These are phyloP conservation scores for Exophiala sideris DNA, from an alignment of 2,329 filamentous ascomycete genomes.

Conservation along the genomic window DNA sequence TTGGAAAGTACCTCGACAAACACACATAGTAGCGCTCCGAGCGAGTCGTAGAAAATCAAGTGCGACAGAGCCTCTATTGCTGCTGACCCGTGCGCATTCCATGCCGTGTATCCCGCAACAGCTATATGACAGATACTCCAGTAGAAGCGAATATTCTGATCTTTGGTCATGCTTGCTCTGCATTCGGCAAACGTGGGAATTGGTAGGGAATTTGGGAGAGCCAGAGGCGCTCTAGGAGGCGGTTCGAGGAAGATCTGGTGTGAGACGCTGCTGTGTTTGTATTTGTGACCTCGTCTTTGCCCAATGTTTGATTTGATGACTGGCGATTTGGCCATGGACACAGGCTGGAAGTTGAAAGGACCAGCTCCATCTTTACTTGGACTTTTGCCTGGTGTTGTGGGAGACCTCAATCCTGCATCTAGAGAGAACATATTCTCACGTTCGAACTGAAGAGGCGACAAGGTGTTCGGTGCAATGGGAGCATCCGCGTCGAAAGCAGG, in stretches of 20 bases:
- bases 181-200: slow-evolving; percentile 87
- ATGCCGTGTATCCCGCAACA: slow-evolving; percentile 79
- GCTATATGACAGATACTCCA: slow-evolving; percentile 89
- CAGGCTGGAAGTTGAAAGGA: slow-evolving; percentile 94
- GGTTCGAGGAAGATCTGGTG: slow-evolving; percentile 97
- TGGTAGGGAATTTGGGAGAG: slow-evolving; percentile 85
- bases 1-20: slow-evolving; percentile 90
- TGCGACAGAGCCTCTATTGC: slow-evolving; percentile 91
- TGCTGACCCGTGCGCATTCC: slow-evolving; percentile 78
- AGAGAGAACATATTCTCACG: slow-evolving; percentile 12
- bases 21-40: slow-evolving; percentile 87
- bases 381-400: slow-evolving; percentile 15
- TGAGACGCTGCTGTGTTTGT: slow-evolving; percentile 94
- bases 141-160: slow-evolving; percentile 76
- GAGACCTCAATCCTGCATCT: slow-evolving; percentile 6
- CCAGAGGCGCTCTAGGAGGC: slow-evolving; percentile 75
- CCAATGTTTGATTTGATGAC: slow-evolving; percentile 81
- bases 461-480: slow-evolving; percentile 42
- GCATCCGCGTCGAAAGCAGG: slow-evolving; percentile 26
- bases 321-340: slow-evolving; percentile 69
- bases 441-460: slow-evolving; percentile 42
- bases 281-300: slow-evolving; percentile 90
- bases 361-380: slow-evolving; percentile 9
- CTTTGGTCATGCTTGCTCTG: slow-evolving; percentile 81
- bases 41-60: slow-evolving; percentile 90